These are phyloP conservation scores for Fraxinus velutina DNA, from an alignment of 305 asterid species.

Conservation along the genomic window DNA sequence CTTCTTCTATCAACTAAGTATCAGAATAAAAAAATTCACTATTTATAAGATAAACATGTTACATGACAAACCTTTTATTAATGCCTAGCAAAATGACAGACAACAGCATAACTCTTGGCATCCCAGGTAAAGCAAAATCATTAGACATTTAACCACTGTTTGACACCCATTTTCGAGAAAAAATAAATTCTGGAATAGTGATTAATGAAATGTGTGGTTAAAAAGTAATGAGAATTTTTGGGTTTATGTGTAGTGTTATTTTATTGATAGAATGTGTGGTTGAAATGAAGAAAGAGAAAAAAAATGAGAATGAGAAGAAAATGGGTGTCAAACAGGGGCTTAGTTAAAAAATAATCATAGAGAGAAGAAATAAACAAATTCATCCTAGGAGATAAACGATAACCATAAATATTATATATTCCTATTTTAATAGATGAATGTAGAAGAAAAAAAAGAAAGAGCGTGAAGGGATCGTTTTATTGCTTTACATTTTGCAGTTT, in stretches of 20 bases:
- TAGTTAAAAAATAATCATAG: conserved; percentile 16
- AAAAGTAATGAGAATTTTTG: no score
- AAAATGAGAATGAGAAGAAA: no score
- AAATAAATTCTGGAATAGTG: no score
- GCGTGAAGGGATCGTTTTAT: background rate
- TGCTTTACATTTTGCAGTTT: conserved; percentile 5
- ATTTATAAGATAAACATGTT: conserved; percentile 8
- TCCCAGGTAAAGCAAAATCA: conserved; percentile 14
- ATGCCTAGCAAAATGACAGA: background rate
- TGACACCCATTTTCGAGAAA: no score
- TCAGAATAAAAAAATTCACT: background rate
- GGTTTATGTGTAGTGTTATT: no score
- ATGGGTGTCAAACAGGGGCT: no score
- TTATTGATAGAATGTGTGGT: no score
- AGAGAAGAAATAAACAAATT: background rate
- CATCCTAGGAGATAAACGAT: conserved; percentile 4
- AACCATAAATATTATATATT: conserved; percentile 2
- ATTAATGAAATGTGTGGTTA: no score
- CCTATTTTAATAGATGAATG: conserved; percentile 8
- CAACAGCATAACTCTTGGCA: conserved; percentile 4
- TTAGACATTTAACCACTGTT: background rate
- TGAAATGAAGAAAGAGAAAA: no score
- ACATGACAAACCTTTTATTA: background rate
- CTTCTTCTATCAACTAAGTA: conserved; percentile 70
- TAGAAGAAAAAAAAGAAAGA: background rate